These are phyloP conservation scores for Cryphonectria carpinicola DNA, from an alignment of 2,329 filamentous ascomycete species.

Conservation along the genomic window DNA sequence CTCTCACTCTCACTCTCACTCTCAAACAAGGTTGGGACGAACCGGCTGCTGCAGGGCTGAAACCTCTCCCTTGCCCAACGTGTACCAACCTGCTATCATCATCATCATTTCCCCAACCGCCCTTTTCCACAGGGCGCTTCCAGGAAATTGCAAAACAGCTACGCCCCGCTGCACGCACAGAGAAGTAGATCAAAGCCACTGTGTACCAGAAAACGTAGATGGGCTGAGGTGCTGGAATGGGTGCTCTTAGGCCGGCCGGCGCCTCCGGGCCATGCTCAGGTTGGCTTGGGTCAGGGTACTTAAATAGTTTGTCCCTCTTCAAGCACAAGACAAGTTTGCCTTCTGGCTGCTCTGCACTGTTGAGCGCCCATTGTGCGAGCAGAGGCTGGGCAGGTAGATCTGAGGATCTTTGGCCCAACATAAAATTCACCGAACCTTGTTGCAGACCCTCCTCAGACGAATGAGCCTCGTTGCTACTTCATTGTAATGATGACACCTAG, in stretches of 20 bases:
- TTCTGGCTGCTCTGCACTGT: not conserved
- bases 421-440: not conserved
- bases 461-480: not conserved
- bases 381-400: not conserved
- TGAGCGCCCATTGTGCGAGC: not conserved
- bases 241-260: not conserved
- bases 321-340: not conserved
- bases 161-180: not conserved
- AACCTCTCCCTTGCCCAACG: not conserved
- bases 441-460: not conserved
- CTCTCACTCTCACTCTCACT: no score
- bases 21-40: conserved; percentile 2
- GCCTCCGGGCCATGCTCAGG: not conserved
- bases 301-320: not conserved
- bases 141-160: not conserved
- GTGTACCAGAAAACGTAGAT: not conserved
- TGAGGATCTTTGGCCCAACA: not conserved
- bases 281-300: not conserved
- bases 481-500: not conserved
- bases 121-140: not conserved
- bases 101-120: not conserved
- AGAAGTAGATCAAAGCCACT: not conserved
- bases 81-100: not conserved
- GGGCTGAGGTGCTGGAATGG: not conserved
- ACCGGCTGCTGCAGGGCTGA: conserved; percentile 1